A percentile compares a stretch with the other conserved stretches of the same genome.
Evolutionary conservation across 352 stramenopile genomes (phyloP).

Genomic region (Globisporangium barbulae): DNA sequence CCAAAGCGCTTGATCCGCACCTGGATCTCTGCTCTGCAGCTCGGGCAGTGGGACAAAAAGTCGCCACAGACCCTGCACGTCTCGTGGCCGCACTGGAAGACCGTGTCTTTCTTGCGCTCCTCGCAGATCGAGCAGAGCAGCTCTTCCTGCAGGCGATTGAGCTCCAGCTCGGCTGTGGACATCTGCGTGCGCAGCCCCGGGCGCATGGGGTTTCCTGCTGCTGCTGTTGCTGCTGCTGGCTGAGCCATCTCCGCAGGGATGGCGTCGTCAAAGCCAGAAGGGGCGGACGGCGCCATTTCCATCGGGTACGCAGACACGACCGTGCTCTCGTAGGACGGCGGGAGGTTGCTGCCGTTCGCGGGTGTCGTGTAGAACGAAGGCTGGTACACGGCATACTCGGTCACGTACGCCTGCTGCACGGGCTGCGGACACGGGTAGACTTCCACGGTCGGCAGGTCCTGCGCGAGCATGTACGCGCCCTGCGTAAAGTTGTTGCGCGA

Average conservation of each 20-base stretch:
- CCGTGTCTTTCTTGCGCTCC: conserved; percentile 69
- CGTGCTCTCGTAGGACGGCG: neutral
- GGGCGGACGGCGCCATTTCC: conserved; percentile 15
- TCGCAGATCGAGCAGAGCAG: conserved; percentile 75
- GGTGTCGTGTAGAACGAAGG: conserved; percentile 11
- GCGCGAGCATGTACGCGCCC: conserved; percentile 41
- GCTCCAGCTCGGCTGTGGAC: conserved; percentile 53
- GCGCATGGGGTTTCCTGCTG: conserved; percentile 2
- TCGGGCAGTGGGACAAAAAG: conserved; percentile 60
- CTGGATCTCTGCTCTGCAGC: conserved; percentile 69
- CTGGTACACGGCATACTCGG: conserved; percentile 30
- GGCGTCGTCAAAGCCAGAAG: conserved; percentile 11
- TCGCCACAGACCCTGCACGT: conserved; percentile 58
- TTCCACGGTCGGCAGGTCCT: conserved; percentile 59
- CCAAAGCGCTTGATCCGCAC: conserved; percentile 73
- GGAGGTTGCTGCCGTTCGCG: conserved; percentile 15
- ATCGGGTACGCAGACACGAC: conserved; percentile 3
- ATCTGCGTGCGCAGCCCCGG: conserved; percentile 26
- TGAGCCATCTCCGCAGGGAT: neutral
- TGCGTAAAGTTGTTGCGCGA: conserved; percentile 23
- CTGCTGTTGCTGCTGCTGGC: neutral
- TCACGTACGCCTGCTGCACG: conserved; percentile 23
- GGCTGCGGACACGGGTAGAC: conserved; percentile 54
- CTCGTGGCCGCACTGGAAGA: conserved; percentile 86
- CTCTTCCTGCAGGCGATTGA: conserved; percentile 58